Conservation (phyloP, 1,284 basidiomycete genomes). For the Pseudozyma sp. region DNA sequence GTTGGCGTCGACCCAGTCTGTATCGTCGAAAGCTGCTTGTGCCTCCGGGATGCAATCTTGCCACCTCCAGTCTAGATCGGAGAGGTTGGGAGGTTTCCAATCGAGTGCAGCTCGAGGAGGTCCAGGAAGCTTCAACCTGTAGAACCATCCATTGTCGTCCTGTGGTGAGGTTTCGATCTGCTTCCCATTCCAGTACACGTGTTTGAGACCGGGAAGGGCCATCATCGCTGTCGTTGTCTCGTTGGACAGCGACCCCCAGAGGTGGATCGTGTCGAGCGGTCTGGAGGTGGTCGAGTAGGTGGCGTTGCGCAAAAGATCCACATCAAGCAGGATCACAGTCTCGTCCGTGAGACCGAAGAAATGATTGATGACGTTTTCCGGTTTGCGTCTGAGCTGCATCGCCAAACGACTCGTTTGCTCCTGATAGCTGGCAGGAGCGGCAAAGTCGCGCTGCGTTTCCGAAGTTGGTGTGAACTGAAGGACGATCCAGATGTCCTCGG, state of each 20-base stretch:
- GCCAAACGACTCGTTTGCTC: neutral
- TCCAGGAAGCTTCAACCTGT: conserved; percentile 17
- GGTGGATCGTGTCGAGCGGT: conserved; percentile 33
- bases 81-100: conserved; percentile 21
- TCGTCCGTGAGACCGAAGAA: conserved; percentile 31
- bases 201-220: conserved; percentile 20
- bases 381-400: neutral
- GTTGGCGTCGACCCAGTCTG: conserved; percentile 74
- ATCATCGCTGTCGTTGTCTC: conserved; percentile 5
- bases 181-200: conserved; percentile 37
- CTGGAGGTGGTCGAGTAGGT: conserved; percentile 23
- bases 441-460: conserved; percentile 15
- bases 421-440: conserved; percentile 10
- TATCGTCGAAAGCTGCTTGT: conserved; percentile 69
- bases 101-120: conserved; percentile 8
- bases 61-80: conserved; percentile 75
- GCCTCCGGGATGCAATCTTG: conserved; percentile 80
- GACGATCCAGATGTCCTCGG: conserved; percentile 9
- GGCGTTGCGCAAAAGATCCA: conserved; percentile 41
- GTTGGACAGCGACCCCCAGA: conserved; percentile 16
- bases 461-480: conserved; percentile 15
- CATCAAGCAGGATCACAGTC: conserved; percentile 28
- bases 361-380: conserved; percentile 10
- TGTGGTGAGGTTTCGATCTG: conserved; percentile 6
- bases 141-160: conserved; percentile 13